Conservation (phyloP, 225 moss, liverwort and hornwort genomes). For the Lunularia cruciata region DNA sequence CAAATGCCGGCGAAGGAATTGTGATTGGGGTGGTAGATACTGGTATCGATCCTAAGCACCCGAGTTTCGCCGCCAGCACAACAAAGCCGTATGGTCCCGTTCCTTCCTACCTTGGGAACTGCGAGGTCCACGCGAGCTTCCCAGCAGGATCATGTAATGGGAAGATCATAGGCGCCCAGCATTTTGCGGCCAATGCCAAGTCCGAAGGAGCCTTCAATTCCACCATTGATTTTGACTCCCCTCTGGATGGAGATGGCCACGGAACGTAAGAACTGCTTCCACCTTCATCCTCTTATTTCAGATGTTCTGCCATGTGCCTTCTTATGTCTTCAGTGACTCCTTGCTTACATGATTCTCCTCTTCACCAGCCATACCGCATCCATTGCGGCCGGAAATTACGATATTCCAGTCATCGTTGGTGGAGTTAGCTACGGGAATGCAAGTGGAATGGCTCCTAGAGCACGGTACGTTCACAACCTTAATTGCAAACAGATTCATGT, state of each 20-base stretch:
- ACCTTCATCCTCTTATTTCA: no score
- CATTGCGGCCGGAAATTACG: slow-evolving; percentile 82
- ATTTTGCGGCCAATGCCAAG: slow-evolving; percentile 63
- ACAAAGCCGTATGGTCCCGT: slow-evolving; percentile 42
- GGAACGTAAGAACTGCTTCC: slow-evolving; percentile 77
- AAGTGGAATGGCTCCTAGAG: slow-evolving; percentile 94
- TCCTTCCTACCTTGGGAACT: slow-evolving; percentile 31
- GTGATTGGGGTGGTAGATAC: slow-evolving; percentile 50
- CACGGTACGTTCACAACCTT: slow-evolving; percentile 52
- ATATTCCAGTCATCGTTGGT: slow-evolving; percentile 69
- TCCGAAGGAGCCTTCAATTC: slow-evolving; percentile 60
- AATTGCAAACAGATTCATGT: no score
- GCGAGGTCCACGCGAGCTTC: slow-evolving; percentile 58
- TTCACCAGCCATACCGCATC: slow-evolving; percentile 78
- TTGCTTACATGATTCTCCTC: background rate
- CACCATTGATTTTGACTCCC: slow-evolving; percentile 64
- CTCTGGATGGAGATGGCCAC: slow-evolving; percentile 86
- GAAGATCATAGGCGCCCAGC: slow-evolving; percentile 83
- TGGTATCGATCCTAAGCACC: slow-evolving; percentile 44
- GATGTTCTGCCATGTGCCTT: background rate
- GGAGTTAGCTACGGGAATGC: slow-evolving; percentile 85
- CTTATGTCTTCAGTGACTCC: background rate
- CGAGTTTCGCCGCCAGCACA: slow-evolving; percentile 32
- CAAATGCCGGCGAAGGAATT: slow-evolving; percentile 48
- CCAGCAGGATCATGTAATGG: slow-evolving; percentile 79